Base-by-base conservation (phyloP, 495 filamentous ascomycete species). In the Chaetomium tenue region DNA sequence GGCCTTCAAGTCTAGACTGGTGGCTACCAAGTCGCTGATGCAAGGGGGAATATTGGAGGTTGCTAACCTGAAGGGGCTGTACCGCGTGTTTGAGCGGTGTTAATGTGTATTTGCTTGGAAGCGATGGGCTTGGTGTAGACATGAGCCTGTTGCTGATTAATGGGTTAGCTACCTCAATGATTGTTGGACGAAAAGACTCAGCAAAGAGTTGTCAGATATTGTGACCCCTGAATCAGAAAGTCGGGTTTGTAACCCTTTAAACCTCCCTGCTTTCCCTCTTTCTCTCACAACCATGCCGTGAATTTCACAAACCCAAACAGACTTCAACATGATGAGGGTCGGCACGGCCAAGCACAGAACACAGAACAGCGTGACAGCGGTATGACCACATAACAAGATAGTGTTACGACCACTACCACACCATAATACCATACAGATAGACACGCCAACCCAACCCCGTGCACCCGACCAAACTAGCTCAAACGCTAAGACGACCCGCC, bases 11-110 rank as follows among this genome's bases (percentile, higher is more conserved):
- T 83, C 88, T 7, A 81, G 92, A 59, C 74, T 99, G 42, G 88
- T 98, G 64, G 93, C 92, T 28, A 96, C 93, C 48, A 89, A 84
- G 63, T 81, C 83, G 23, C 76, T 98, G 68, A 83, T 97, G 74
- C 83, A 84, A 61, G 77, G 74, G 2, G 90, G 88, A 22, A 86
- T 96, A 33, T 81, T 95, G 18, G 94, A 99, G 77, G 87, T 97
- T 28, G 95, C 95, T 0, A 90, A 97, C 80, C 77, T 98, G 62
- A 98, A 97, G 75, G 93, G 95, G 5, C 73, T 99, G 57, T 99
- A 99, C 76, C 81, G 91, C 48, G 93, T 97, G n/a, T 99, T 99
- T 80, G 95, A 99, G 77, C 83, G 95, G 55, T 98, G 93, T 76
- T 97, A 75, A 25, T 22, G 8, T 13, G 18, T 25, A 9, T 23